Conservation (phyloP, 176 grass and related monocot genomes). For the Microstegium vimineum region DNA sequence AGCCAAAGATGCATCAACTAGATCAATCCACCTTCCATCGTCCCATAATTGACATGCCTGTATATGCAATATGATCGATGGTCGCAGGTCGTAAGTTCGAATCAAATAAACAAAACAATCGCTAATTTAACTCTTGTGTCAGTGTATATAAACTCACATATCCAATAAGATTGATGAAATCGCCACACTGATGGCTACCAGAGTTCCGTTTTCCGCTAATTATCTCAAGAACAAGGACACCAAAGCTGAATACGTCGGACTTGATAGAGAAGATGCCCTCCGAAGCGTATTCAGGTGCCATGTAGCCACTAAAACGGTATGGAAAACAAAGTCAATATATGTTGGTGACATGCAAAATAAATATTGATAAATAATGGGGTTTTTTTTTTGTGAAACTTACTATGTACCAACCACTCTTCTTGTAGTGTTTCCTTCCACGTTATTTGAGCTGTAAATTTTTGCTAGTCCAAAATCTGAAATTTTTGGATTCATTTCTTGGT, state of each 20-base stretch:
- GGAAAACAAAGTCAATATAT: neutral
- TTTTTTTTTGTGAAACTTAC: neutral
- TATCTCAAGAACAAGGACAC: conserved; percentile 9
- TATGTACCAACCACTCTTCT: conserved; percentile 31
- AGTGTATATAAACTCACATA: conserved; percentile 3
- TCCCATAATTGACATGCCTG: neutral
- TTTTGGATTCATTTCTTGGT: conserved; percentile 21
- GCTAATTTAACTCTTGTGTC: neutral
- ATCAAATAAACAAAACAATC: neutral
- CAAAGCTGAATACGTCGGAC: conserved; percentile 2
- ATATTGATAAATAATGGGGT: neutral
- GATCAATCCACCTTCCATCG: neutral
- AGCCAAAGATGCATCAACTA: neutral
- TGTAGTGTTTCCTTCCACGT: conserved; percentile 12
- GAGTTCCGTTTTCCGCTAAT: conserved; percentile 7
- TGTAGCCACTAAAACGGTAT: conserved; percentile 8
- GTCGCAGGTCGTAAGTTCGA: neutral
- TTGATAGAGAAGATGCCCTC: conserved; percentile 7
- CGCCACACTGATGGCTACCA: neutral
- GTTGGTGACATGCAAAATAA: neutral
- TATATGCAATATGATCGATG: neutral
- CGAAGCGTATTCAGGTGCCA: conserved; percentile 14
- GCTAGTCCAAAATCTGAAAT: conserved; percentile 43
- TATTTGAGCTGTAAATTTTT: conserved; percentile 46
- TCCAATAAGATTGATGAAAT: conserved; percentile 23